A percentile compares a stretch with the other conserved stretches of the same genome.
These are phyloP conservation scores for Papiliotrema flavescens DNA, from an alignment of 1,284 basidiomycete species.

Conservation along the genomic window DNA sequence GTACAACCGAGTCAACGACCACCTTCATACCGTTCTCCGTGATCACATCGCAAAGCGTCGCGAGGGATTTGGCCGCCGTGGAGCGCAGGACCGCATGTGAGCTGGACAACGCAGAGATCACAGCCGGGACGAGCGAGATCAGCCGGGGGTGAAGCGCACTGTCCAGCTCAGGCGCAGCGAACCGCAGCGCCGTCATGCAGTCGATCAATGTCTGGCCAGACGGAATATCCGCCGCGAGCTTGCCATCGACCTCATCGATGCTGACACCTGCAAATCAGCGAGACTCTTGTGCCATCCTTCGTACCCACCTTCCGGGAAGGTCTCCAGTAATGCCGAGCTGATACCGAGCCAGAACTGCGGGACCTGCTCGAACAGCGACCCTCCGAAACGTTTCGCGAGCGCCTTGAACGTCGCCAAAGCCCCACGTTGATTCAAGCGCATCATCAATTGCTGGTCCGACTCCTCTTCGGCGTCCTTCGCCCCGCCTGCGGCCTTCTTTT, in stretches of 20 bases:
- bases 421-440: slow-evolving; percentile 63
- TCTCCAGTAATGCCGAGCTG: slow-evolving; percentile 57
- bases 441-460: slow-evolving; percentile 53
- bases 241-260: slow-evolving; percentile 17
- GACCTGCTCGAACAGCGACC: slow-evolving; percentile 66
- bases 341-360: slow-evolving; percentile 95
- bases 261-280: slow-evolving; percentile 10
- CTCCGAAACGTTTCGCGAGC: slow-evolving; percentile 74
- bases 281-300: not conserved
- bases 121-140: slow-evolving; percentile 67
- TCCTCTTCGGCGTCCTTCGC: slow-evolving; percentile 51
- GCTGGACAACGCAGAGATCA: slow-evolving; percentile 74
- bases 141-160: slow-evolving; percentile 67
- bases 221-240: slow-evolving; percentile 9
- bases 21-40: slow-evolving; percentile 80
- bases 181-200: slow-evolving; percentile 82
- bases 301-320: not conserved
- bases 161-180: slow-evolving; percentile 73
- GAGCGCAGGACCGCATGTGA: slow-evolving; percentile 84
- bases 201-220: slow-evolving; percentile 91
- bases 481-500: slow-evolving; percentile 54
- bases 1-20: slow-evolving; percentile 81
- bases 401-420: slow-evolving; percentile 78
- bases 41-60: slow-evolving; percentile 80
- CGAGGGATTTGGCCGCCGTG: slow-evolving; percentile 79